phyloP scores from a whole-genome alignment of 1,284 basidiomycete genomes.

The Cutaneotrichosporon sp. region DNA sequence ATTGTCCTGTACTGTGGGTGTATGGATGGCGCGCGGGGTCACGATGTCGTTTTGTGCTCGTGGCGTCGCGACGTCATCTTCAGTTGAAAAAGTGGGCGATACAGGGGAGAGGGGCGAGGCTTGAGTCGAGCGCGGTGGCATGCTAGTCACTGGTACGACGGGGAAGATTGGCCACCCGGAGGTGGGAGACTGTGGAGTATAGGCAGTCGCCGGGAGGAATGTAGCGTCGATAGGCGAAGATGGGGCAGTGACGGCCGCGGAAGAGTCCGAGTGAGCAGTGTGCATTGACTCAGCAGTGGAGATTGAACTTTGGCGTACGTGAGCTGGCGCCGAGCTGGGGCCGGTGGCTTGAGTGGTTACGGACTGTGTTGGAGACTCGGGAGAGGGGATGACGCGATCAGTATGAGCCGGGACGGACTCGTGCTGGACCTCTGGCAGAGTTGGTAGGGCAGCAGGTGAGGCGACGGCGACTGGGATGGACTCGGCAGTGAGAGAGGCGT shows the following conservation, averaged over 20 bases:
- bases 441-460: too few relatives aligned
- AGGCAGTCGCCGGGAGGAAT: not conserved
- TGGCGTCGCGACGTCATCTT: too few relatives aligned
- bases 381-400: too few relatives aligned
- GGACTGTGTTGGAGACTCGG: too few relatives aligned
- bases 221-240: not conserved
- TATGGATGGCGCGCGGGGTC: not conserved
- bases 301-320: not conserved
- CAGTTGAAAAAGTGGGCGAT: not conserved
- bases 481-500: too few relatives aligned
- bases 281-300: not conserved
- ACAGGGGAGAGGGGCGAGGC: not conserved
- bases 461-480: too few relatives aligned
- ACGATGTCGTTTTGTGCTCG: not conserved
- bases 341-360: too few relatives aligned
- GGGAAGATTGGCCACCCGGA: not conserved
- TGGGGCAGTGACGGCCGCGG: not conserved
- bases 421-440: too few relatives aligned
- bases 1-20: not conserved
- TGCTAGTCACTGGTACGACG: not conserved
- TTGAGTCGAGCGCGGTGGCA: not conserved
- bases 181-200: not conserved
- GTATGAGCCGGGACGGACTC: too few relatives aligned
- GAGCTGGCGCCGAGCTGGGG: not conserved
- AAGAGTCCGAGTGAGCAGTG: not conserved